A percentile compares a stretch with the other conserved stretches of the same genome.
phyloP scores from a whole-genome alignment of 2,329 filamentous ascomycete species.

The Pyrenophora teres region DNA sequence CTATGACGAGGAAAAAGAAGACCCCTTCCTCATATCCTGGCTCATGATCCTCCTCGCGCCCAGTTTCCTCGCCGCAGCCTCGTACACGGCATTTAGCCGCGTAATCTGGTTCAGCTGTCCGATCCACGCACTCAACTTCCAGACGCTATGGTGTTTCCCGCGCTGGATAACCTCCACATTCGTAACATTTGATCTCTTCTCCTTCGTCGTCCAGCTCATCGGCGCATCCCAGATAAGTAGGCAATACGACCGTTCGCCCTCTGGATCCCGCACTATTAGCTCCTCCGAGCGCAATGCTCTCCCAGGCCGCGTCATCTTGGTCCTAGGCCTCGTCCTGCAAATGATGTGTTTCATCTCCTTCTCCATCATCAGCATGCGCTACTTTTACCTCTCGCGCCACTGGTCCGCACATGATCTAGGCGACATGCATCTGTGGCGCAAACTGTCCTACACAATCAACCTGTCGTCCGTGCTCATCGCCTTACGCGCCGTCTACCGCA shows the following conservation, averaged over 20 bases:
- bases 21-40: constrained; percentile 50
- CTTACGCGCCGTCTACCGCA: constrained; percentile 59
- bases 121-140: constrained; percentile 48
- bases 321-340: constrained; percentile 57
- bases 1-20: constrained; percentile 35
- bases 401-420: constrained; percentile 42
- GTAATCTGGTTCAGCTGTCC: constrained; percentile 51
- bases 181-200: constrained; percentile 55
- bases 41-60: constrained; percentile 56
- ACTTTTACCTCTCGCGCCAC: constrained; percentile 38
- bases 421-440: constrained; percentile 44
- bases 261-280: constrained; percentile 50
- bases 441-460: constrained; percentile 43
- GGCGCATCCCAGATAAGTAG: constrained; percentile 52
- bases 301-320: constrained; percentile 44
- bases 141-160: constrained; percentile 50
- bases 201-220: constrained; percentile 54
- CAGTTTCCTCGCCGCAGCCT: constrained; percentile 55
- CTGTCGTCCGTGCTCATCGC: constrained; percentile 43
- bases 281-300: constrained; percentile 34
- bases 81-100: constrained; percentile 57
- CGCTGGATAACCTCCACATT: constrained; percentile 55
- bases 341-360: constrained; percentile 58
- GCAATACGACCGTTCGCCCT: constrained; percentile 35
- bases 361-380: constrained; percentile 46